These are phyloP conservation scores for Zasmidium cellare DNA, from an alignment of 2,329 filamentous ascomycete species.

Conservation along the genomic window DNA sequence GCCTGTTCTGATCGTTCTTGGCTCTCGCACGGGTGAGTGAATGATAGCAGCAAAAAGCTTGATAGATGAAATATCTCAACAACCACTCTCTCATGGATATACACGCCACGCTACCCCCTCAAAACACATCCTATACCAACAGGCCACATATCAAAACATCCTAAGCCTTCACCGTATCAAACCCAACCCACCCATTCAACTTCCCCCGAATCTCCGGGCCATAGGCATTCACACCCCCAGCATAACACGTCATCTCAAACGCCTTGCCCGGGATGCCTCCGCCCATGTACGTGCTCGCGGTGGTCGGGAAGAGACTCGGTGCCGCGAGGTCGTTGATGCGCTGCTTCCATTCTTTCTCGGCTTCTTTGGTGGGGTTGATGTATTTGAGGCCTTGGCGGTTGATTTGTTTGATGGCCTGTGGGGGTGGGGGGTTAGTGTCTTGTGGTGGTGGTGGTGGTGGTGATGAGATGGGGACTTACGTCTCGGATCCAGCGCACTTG, in stretches of 20 bases:
- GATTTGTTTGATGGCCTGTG: constrained; percentile 26
- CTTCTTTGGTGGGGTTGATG: constrained; percentile 31
- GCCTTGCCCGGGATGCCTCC: constrained; percentile 27
- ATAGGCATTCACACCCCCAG: constrained; percentile 30
- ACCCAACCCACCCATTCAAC: constrained; percentile 27
- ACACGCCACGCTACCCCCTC: neutral
- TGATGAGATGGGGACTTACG: neutral
- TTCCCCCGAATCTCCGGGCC: constrained; percentile 27
- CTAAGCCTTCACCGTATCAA: constrained; percentile 27
- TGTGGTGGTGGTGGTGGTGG: too few species aligned
- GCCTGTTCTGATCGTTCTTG: too few species aligned
- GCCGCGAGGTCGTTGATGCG: constrained; percentile 30
- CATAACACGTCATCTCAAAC: constrained; percentile 32
- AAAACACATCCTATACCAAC: neutral
- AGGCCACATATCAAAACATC: neutral
- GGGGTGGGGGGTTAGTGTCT: neutral
- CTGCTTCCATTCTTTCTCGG: constrained; percentile 30
- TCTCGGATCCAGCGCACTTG: constrained; percentile 43
- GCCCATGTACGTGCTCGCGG: constrained; percentile 31
- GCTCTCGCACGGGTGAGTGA: too few species aligned
- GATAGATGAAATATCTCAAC: too few species aligned
- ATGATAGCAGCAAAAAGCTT: too few species aligned
- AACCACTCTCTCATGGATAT: neutral
- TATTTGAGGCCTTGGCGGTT: constrained; percentile 27
- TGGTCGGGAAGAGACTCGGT: constrained; percentile 29